Percentiles rank a stretch among this genome's conserved stretches.
Evolutionary conservation across 2,329 filamentous ascomycete species (phyloP).

Genomic region (Ilyonectria robusta): DNA sequence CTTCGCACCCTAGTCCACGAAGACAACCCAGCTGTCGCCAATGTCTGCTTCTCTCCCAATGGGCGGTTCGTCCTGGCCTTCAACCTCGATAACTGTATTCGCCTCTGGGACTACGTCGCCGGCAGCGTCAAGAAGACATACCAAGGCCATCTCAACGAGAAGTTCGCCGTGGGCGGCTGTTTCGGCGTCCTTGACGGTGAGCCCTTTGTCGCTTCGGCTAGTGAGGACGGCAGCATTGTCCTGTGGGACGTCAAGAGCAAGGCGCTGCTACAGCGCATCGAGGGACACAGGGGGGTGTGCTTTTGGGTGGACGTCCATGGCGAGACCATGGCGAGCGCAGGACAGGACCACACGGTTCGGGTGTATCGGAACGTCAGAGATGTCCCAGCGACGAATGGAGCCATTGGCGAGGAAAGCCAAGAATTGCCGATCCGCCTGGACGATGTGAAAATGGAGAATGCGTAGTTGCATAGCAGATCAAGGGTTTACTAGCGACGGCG

Average conservation of each 20-base stretch:
- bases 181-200: constrained; percentile 74
- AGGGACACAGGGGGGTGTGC: constrained; percentile 68
- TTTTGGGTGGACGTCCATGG: constrained; percentile 76
- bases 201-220: constrained; percentile 83
- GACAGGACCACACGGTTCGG: constrained; percentile 67
- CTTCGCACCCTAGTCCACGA: constrained; percentile 95
- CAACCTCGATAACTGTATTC: constrained; percentile 89
- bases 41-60: constrained; percentile 94
- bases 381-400: constrained; percentile 38
- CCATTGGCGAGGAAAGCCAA: constrained; percentile 35
- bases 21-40: constrained; percentile 91
- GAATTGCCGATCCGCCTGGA: constrained; percentile 61
- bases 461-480: constrained; percentile 29
- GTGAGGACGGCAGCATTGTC: constrained; percentile 87
- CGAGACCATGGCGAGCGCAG: constrained; percentile 70
- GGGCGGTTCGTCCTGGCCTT: constrained; percentile 93
- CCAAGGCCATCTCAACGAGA: constrained; percentile 88
- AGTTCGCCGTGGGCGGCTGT: constrained; percentile 86
- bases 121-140: constrained; percentile 97
- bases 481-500: constrained; percentile 25
- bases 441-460: constrained; percentile 57
- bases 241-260: constrained; percentile 95
- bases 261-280: constrained; percentile 79
- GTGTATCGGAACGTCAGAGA: constrained; percentile 59
- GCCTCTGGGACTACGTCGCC: constrained; percentile 95